A percentile compares a stretch with the other conserved stretches of the same genome.
These are phyloP conservation scores for Leonotis leonurus DNA, from an alignment of 257 asterid genomes.

Conservation along the genomic window DNA sequence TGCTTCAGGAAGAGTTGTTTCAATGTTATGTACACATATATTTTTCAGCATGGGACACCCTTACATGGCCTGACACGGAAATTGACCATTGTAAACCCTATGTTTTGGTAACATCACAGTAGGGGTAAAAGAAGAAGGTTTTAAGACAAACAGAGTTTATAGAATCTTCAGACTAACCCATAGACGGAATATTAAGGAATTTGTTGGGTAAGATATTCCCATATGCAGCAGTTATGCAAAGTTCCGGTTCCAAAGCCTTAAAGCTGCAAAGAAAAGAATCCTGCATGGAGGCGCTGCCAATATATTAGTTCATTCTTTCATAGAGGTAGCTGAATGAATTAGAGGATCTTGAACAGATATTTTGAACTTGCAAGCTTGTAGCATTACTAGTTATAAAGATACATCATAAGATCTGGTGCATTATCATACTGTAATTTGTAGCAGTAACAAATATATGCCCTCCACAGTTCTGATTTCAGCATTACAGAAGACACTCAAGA, in stretches of 20 bases:
- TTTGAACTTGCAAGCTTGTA: background rate
- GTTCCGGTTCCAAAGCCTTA: slow-evolving; percentile 76
- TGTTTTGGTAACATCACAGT: background rate
- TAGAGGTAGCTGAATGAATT: background rate
- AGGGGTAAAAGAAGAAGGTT: background rate
- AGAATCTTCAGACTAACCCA: slow-evolving; percentile 53
- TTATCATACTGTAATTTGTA: too few species aligned
- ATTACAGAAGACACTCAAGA: background rate
- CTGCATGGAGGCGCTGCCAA: slow-evolving; percentile 31
- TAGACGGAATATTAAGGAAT: slow-evolving; percentile 74
- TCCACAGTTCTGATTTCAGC: background rate
- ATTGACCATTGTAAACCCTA: background rate
- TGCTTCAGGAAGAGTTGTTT: background rate
- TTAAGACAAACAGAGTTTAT: background rate
- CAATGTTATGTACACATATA: background rate
- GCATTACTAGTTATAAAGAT: too few species aligned
- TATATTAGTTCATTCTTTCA: background rate
- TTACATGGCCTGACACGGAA: background rate
- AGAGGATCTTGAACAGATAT: background rate
- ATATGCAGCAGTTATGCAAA: slow-evolving; percentile 94
- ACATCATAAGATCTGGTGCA: too few species aligned
- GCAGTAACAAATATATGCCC: background rate
- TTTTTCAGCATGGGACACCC: background rate
- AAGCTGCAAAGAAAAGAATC: slow-evolving; percentile 61
- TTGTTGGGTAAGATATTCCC: slow-evolving; percentile 87